Evolutionary conservation across 768 basidiomycete species (phyloP).

Genomic region (Amylocystis lapponica): DNA sequence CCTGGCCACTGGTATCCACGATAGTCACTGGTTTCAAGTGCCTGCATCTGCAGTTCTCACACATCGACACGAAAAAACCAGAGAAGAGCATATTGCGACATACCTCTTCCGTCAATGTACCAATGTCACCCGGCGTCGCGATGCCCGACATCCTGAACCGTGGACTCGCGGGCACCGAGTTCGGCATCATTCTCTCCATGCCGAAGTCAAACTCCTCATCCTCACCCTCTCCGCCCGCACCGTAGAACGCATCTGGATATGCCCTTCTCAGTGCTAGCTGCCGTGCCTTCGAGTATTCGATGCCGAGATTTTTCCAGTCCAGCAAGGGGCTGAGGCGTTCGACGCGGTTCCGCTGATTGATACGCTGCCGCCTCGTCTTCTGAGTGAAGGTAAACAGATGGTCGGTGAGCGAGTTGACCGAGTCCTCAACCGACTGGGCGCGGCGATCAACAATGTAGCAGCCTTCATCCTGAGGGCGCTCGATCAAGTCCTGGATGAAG

Average conservation of each 20-base stretch:
- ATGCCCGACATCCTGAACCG: slow-evolving; percentile 64
- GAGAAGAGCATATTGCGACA: slow-evolving; percentile 8
- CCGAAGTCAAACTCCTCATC: slow-evolving; percentile 57
- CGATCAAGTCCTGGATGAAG: slow-evolving; percentile 98
- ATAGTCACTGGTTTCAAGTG: slow-evolving; percentile 82
- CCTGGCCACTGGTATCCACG: slow-evolving; percentile 60
- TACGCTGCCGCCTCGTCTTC: slow-evolving; percentile 92
- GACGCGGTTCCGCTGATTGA: slow-evolving; percentile 98
- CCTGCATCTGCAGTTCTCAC: slow-evolving; percentile 65
- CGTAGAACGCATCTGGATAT: slow-evolving; percentile 90
- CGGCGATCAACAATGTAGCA: slow-evolving; percentile 96
- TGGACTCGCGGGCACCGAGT: slow-evolving; percentile 86
- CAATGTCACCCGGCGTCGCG: slow-evolving; percentile 92
- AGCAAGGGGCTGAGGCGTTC: slow-evolving; percentile 89
- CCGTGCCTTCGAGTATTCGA: slow-evolving; percentile 94
- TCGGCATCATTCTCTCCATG: slow-evolving; percentile 61
- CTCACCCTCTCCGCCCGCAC: slow-evolving; percentile 46
- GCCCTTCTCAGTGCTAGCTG: slow-evolving; percentile 89
- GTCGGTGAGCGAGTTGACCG: slow-evolving; percentile 76
- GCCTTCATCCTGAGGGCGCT: slow-evolving; percentile 89
- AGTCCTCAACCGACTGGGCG: slow-evolving; percentile 84
- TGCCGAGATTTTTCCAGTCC: slow-evolving; percentile 97
- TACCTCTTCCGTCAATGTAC: slow-evolving; percentile 83
- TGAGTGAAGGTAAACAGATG: slow-evolving; percentile 69
- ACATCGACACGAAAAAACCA: slow-evolving; percentile 1